These are phyloP conservation scores for Eutrema salsugineum DNA, from an alignment of 441 rosid species.

Conservation along the genomic window DNA sequence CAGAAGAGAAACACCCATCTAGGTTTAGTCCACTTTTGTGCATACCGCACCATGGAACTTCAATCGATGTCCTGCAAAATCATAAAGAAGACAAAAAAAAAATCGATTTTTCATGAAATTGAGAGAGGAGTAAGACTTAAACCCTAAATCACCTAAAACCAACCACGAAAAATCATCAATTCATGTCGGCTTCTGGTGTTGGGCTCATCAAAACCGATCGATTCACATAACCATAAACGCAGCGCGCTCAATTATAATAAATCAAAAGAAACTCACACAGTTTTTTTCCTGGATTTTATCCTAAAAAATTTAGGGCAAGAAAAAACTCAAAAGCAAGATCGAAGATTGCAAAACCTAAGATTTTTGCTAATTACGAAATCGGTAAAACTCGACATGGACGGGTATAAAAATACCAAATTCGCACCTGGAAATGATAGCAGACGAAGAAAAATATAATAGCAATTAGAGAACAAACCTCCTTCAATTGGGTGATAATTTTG, in stretches of 20 bases:
- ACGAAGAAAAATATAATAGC: neutral
- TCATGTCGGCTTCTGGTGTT: neutral
- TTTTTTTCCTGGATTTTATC: neutral
- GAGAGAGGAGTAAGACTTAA: neutral
- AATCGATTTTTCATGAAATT: neutral
- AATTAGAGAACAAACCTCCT: slow-evolving; percentile 18
- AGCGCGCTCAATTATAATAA: neutral
- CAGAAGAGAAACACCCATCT: slow-evolving; percentile 67
- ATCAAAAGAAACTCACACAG: neutral
- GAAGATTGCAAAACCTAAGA: neutral
- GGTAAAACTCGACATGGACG: neutral
- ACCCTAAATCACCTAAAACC: slow-evolving; percentile 6
- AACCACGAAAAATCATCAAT: neutral
- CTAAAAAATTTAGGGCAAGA: neutral
- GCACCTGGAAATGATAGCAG: neutral
- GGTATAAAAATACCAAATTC: neutral
- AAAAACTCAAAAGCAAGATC: slow-evolving; percentile 6
- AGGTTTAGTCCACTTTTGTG: slow-evolving; percentile 27
- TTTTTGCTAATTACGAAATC: neutral
- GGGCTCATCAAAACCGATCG: neutral
- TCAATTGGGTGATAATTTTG: neutral
- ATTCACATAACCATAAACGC: neutral
- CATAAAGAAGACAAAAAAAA: neutral
- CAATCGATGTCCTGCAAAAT: slow-evolving; percentile 17
- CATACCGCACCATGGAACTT: slow-evolving; percentile 17